Evolutionary conservation across 257 asterid genomes (phyloP).

Genomic region (Marsdenia floribunda): DNA sequence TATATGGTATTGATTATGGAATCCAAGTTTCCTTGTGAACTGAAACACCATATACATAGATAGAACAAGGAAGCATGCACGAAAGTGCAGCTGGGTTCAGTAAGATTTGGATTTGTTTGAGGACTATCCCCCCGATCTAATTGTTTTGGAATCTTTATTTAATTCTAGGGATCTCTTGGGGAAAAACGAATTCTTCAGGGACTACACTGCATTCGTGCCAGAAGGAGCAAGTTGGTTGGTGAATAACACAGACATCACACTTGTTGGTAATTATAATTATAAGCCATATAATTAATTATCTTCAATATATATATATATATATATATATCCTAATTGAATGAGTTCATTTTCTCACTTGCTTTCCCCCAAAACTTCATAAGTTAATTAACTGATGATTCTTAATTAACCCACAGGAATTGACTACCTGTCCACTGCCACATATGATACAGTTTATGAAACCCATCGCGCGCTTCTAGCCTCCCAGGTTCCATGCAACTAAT

Average conservation of each 20-base stretch:
- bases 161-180: background rate
- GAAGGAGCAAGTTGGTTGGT: background rate
- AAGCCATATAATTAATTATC: no score
- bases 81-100: no score
- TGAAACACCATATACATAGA: no score
- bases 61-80: no score
- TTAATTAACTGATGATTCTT: background rate
- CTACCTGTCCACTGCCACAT: background rate
- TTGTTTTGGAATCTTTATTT: no score
- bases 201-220: background rate
- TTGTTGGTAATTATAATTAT: background rate
- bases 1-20: no score
- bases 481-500: background rate
- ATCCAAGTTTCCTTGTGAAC: no score
- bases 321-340: no score
- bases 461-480: background rate
- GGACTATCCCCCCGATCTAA: no score
- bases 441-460: background rate
- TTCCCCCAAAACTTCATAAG: no score
- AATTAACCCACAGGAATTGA: background rate
- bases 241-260: background rate
- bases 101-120: no score
- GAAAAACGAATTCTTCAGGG: background rate
- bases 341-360: background rate
- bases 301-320: background rate